These are phyloP conservation scores for Lagenaria siceraria DNA, from an alignment of 306 rosid genomes.

Conservation along the genomic window DNA sequence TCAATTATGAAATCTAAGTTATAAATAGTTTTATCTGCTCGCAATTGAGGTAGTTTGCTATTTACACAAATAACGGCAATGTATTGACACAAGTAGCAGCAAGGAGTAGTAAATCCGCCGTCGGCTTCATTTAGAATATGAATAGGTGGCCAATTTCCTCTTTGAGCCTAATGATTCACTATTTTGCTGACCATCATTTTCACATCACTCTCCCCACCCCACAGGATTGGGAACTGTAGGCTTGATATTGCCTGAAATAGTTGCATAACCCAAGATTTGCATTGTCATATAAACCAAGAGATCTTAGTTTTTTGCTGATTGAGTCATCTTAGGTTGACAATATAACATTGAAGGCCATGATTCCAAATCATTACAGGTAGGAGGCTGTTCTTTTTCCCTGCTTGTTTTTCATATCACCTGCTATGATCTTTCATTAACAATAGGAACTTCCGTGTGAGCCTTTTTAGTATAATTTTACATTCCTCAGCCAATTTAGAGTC, in stretches of 20 bases:
- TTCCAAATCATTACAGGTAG: neutral
- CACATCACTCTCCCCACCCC: neutral
- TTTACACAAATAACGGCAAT: neutral
- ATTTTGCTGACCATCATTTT: neutral
- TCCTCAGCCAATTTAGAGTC: neutral
- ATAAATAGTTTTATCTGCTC: neutral
- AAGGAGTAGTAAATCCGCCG: neutral
- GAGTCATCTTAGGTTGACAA: neutral
- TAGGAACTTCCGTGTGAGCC: neutral
- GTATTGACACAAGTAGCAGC: neutral
- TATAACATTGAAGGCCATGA: neutral
- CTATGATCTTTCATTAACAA: neutral
- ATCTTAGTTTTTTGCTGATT: neutral
- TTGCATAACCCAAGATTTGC: neutral
- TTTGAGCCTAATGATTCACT: neutral
- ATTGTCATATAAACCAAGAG: neutral
- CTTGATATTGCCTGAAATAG: constrained; percentile 3
- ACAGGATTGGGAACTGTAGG: neutral
- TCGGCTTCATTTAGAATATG: neutral
- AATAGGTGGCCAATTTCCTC: neutral
- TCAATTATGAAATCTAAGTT: neutral
- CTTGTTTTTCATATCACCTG: neutral
- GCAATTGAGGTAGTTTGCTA: neutral
- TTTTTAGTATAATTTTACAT: neutral
- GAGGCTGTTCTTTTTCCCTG: neutral